Conservation (phyloP, 495 filamentous ascomycete genomes). For the Talaromyces trachyspermus region DNA sequence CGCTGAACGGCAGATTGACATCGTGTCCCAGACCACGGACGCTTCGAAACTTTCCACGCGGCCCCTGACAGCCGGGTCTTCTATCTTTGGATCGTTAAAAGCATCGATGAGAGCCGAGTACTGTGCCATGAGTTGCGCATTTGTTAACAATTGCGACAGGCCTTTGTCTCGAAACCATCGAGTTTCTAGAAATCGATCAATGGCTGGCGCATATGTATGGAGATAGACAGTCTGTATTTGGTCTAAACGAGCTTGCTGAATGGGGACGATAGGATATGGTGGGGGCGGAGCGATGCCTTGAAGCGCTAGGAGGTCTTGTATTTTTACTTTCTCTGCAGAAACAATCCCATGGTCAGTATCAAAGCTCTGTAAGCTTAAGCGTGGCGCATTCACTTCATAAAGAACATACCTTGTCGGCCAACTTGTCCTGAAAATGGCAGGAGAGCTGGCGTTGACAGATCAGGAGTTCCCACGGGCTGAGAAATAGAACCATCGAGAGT, state of each 20-base stretch:
- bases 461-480: constrained; percentile 24
- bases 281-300: constrained; percentile 55
- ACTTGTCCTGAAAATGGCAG: constrained; percentile 19
- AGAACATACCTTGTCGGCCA: constrained; percentile 31
- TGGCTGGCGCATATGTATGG: constrained; percentile 67
- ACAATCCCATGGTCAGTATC: not conserved
- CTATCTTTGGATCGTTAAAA: constrained; percentile 35
- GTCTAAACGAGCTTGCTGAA: constrained; percentile 47
- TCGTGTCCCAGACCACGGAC: constrained; percentile 63
- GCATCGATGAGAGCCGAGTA: constrained; percentile 53
- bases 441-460: constrained; percentile 12
- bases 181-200: constrained; percentile 79
- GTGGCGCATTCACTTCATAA: not conserved
- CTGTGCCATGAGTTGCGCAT: constrained; percentile 52
- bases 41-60: constrained; percentile 59
- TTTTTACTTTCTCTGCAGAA: constrained; percentile 60
- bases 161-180: constrained; percentile 63
- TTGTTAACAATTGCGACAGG: constrained; percentile 45
- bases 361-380: not conserved
- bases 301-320: constrained; percentile 67
- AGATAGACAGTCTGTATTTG: constrained; percentile 70
- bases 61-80: constrained; percentile 32
- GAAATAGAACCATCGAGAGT: constrained; percentile 21
- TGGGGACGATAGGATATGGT: constrained; percentile 47
- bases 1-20: constrained; percentile 40